A percentile compares a stretch with the other conserved stretches of the same genome.
Conservation (phyloP, 2,329 filamentous ascomycete species). For the Hypoxylon sp. region DNA sequence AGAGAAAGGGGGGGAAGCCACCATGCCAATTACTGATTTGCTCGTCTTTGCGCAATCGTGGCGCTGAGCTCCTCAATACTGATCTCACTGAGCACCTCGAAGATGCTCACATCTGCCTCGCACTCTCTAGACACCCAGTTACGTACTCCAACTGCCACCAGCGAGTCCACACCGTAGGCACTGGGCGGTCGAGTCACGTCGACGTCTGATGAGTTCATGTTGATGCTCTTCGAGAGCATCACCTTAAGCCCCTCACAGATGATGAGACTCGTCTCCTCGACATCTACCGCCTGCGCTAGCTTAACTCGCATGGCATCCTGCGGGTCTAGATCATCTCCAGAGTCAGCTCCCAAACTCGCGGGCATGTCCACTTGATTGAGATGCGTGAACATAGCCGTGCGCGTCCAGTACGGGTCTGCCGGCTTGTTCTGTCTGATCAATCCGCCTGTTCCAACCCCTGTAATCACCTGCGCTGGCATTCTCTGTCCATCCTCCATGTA, state of each 20-base stretch:
- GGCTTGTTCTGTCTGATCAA: constrained; percentile 65
- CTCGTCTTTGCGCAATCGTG: constrained; percentile 52
- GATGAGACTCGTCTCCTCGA: constrained; percentile 53
- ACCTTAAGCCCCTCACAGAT: constrained; percentile 55
- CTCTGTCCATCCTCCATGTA: constrained; percentile 47
- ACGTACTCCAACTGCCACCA: constrained; percentile 66
- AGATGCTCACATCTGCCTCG: constrained; percentile 60
- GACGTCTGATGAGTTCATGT: constrained; percentile 60
- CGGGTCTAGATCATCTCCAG: constrained; percentile 15
- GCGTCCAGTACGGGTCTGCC: constrained; percentile 67
- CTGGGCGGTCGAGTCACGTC: constrained; percentile 57
- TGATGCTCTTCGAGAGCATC: constrained; percentile 62
- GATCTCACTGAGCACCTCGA: constrained; percentile 61
- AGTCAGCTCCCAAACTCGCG: constrained; percentile 29
- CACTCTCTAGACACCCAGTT: constrained; percentile 64
- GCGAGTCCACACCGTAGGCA: constrained; percentile 66
- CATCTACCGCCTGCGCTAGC: constrained; percentile 48
- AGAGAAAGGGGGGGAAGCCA: not conserved
- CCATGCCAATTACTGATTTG: constrained; percentile 1
- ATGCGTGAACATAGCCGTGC: constrained; percentile 62
- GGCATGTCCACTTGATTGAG: constrained; percentile 64
- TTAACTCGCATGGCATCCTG: constrained; percentile 49
- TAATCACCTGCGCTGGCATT: constrained; percentile 63
- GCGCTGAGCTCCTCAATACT: constrained; percentile 57
- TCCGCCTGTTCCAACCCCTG: constrained; percentile 68